phyloP scores from a whole-genome alignment of 2,329 filamentous ascomycete genomes.

The Arthrinium puccinioides region DNA sequence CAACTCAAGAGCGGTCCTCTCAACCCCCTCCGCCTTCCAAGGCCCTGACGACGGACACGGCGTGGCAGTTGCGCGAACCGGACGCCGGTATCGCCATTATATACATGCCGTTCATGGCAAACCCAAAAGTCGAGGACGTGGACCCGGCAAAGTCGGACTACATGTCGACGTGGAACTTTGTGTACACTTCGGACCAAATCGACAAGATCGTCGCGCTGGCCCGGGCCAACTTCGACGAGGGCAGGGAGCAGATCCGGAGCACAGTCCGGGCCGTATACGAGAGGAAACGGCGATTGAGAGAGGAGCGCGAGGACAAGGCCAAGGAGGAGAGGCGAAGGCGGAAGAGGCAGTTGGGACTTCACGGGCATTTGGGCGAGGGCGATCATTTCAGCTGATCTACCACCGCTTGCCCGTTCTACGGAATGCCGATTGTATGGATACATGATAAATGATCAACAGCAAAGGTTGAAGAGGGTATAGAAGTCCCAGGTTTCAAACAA shows the following conservation, averaged over 20 bases:
- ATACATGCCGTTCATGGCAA: conserved; percentile 85
- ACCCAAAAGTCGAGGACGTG: conserved; percentile 72
- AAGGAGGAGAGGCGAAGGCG: conserved; percentile 34
- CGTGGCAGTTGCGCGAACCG: conserved; percentile 64
- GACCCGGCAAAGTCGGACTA: conserved; percentile 79
- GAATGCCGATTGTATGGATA: no score
- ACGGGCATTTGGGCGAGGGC: conserved; percentile 51
- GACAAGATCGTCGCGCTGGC: conserved; percentile 79
- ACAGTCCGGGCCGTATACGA: conserved; percentile 88
- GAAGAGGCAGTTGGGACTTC: conserved; percentile 40
- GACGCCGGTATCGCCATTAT: conserved; percentile 82
- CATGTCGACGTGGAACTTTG: conserved; percentile 96
- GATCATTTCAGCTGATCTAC: conserved; percentile 57
- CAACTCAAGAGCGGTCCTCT: conserved; percentile 62
- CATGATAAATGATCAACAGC: no score
- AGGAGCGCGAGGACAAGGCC: conserved; percentile 40
- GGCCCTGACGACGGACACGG: conserved; percentile 53
- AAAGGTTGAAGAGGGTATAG: background rate
- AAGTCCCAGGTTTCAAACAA: no score
- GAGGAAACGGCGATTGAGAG: conserved; percentile 67
- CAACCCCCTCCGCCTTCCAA: conserved; percentile 43
- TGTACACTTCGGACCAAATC: conserved; percentile 86
- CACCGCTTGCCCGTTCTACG: no score
- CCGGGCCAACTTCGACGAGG: conserved; percentile 78
- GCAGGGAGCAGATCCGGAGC: conserved; percentile 66